Evolutionary conservation across 1,139 yeast species (phyloP), one percentile per base, ranked within the genome.

Genomic region (Scheffersomyces titani): DNA sequence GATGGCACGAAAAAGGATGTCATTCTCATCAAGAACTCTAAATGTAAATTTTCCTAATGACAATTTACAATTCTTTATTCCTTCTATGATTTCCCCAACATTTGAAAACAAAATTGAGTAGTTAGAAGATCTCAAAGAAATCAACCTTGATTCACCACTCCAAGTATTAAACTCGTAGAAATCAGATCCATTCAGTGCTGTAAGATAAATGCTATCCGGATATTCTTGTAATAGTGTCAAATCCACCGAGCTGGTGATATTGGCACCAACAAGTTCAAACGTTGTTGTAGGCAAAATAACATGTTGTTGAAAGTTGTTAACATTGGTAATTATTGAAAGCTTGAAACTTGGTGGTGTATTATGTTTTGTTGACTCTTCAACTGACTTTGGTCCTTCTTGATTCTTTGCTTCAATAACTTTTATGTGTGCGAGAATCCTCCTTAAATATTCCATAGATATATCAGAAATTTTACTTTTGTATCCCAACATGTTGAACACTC

Each of bases 391-490:
- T 13, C 16, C 49, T 46, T 20, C 13, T 3, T 46, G 16, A 19
- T 46, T 46, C 16, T 46, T 46, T 19, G 20, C 18, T 6, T 19
- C 22, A 13, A 19, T 22, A 13, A 16, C 6, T 6, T 46, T 9
- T 9, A 46, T 20, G 4, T 19, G n/a, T 19, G 6, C 7, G 3
- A 46, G 24, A 19, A n/a, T n/a, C 30, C 51, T 44, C 50, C 49
- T 24, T 45, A 63, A 48, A 49, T 63, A 44, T 30, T 59, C 60
- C 19, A 72, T 56, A 0, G 65, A 55, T 1, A 68, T 44, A 0
- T 64, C 55, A 0, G 77, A 65, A 2, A 75, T 52, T 40, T 62
- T 63, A 56, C 78, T 65, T 49, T 68, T 65, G 56, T 69, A 72
- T 3, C 67, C 55, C 2, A 55, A 67, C 21, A 73, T 46, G 54